Evolutionary conservation across 257 asterid genomes (phyloP).

Genomic region (Voacanga thouarsii): DNA sequence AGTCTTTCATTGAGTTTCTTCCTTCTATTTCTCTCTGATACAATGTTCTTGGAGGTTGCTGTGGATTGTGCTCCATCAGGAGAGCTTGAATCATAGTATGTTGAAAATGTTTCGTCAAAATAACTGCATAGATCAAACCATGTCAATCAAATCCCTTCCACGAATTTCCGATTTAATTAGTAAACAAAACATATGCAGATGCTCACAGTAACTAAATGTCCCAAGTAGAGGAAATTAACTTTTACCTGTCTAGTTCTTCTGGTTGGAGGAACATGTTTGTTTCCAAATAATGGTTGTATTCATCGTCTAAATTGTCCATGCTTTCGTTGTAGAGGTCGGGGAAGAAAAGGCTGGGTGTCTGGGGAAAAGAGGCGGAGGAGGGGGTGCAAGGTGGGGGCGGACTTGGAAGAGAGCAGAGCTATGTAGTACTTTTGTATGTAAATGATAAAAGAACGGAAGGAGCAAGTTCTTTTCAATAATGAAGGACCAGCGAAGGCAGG

Average conservation of each 20-base stretch:
- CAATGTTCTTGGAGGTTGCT: slow-evolving; percentile 62
- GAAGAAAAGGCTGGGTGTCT: not conserved
- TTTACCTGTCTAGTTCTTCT: slow-evolving; percentile 55
- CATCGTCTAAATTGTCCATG: slow-evolving; percentile 51
- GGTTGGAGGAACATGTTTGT: slow-evolving; percentile 51
- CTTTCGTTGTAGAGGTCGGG: not conserved
- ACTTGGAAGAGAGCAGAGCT: not conserved
- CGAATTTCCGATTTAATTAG: not conserved
- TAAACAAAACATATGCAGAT: not conserved
- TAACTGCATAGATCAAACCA: slow-evolving; percentile 25
- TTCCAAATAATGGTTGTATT: slow-evolving; percentile 49
- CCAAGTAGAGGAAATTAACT: not conserved
- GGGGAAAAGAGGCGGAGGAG: too few species aligned
- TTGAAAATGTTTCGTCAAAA: slow-evolving; percentile 49
- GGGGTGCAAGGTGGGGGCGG: too few species aligned
- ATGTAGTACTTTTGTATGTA: not conserved
- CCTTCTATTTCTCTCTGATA: slow-evolving; percentile 72
- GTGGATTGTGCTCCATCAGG: slow-evolving; percentile 57
- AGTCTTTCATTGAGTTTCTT: slow-evolving; percentile 71
- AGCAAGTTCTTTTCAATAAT: not conserved
- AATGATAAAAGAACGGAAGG: not conserved
- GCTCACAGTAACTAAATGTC: not conserved
- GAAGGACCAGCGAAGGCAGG: not conserved
- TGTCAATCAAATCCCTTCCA: not conserved
- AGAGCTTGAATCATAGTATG: slow-evolving; percentile 68